A percentile compares a stretch with the other conserved stretches of the same genome.
phyloP scores from a whole-genome alignment of 2,329 filamentous ascomycete genomes.

The Ophiostoma sp. region DNA sequence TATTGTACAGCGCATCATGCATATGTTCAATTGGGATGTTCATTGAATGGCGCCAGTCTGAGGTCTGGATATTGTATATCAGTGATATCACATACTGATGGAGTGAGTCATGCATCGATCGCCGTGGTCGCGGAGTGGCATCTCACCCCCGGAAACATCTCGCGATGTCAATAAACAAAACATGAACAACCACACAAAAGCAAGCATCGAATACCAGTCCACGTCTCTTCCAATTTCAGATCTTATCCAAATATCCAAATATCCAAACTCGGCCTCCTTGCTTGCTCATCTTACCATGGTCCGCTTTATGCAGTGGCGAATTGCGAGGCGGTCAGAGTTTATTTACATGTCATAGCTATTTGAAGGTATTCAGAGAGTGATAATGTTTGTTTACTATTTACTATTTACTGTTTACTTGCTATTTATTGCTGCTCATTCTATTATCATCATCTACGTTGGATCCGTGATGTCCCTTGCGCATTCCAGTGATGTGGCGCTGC shows the following conservation, averaged over 20 bases:
- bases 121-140: not conserved
- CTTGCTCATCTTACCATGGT: slow-evolving; percentile 8
- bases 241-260: not conserved
- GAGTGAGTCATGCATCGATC: not conserved
- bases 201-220: not conserved
- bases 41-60: not conserved
- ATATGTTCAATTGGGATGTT: not conserved
- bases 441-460: no score
- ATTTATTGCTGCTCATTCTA: not conserved
- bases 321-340: not conserved
- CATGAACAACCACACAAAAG: not conserved
- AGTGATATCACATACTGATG: no score
- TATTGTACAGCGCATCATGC: not conserved
- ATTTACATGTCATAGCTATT: not conserved
- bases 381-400: not conserved
- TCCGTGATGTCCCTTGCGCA: slow-evolving; percentile 16
- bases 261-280: not conserved
- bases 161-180: slow-evolving; percentile 4
- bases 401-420: not conserved
- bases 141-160: not conserved
- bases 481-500: slow-evolving; percentile 20
- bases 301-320: not conserved
- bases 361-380: no score
- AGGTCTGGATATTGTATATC: not conserved
- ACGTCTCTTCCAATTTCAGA: no score